Evolutionary conservation across 257 asterid species (phyloP).

Genomic region (Solanum piurae): DNA sequence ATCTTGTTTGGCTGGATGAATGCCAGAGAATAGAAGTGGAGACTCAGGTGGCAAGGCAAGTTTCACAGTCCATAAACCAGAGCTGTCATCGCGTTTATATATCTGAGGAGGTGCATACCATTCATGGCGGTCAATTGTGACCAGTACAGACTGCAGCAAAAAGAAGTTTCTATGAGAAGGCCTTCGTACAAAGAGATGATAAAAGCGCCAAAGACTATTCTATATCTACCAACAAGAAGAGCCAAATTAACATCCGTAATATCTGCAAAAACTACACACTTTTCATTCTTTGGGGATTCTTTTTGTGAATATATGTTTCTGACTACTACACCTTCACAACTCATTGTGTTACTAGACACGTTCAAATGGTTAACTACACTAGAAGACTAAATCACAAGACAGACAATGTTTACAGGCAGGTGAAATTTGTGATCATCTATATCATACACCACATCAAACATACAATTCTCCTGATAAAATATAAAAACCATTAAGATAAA

Average conservation of each 20-base stretch:
- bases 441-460: not conserved
- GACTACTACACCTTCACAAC: not conserved
- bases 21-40: constrained; percentile 33
- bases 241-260: not conserved
- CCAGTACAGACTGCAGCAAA: constrained; percentile 87
- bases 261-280: not conserved
- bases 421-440: not conserved
- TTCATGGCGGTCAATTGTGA: constrained; percentile 93
- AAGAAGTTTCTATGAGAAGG: not conserved
- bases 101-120: constrained; percentile 96
- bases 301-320: not conserved
- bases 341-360: not conserved
- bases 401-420: not conserved
- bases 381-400: not conserved
- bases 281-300: not conserved
- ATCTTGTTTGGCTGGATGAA: constrained; percentile 27
- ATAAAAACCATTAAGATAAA: not conserved
- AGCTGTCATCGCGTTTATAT: constrained; percentile 76
- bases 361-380: not conserved
- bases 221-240: not conserved
- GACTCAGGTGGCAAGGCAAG: constrained; percentile 58
- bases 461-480: not conserved
- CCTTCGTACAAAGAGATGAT: not conserved
- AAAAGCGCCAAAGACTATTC: not conserved
- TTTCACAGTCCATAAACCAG: constrained; percentile 81